Conservation (phyloP, 179 eudicot genomes). For the Gypsophila paniculata region DNA sequence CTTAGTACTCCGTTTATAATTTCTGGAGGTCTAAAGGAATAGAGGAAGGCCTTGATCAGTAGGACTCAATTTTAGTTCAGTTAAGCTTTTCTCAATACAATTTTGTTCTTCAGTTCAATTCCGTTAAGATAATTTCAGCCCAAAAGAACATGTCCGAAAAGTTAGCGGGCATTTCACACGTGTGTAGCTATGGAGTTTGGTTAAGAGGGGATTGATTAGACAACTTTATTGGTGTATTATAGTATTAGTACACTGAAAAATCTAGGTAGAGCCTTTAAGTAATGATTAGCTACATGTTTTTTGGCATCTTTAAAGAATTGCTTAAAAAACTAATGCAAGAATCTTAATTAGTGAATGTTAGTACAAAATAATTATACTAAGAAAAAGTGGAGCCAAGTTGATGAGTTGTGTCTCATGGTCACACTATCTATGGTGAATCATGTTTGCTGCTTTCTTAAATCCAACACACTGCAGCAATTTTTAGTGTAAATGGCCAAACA, state of each 20-base stretch:
- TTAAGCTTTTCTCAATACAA: too few relatives aligned
- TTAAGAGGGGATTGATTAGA: constrained; percentile 15
- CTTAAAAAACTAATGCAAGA: constrained; percentile 21
- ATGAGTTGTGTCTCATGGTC: constrained; percentile 25
- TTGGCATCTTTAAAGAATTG: constrained; percentile 15
- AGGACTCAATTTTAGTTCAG: too few relatives aligned
- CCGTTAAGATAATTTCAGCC: too few relatives aligned
- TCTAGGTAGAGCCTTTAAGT: constrained; percentile 13
- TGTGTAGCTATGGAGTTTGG: not conserved
- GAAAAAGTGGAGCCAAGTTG: constrained; percentile 20
- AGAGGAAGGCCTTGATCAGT: too few relatives aligned
- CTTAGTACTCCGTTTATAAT: too few relatives aligned
- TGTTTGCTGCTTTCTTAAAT: constrained; percentile 12
- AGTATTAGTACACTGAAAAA: not conserved
- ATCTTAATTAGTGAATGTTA: constrained; percentile 22
- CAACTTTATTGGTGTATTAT: constrained; percentile 19
- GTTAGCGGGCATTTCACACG: not conserved
- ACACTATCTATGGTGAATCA: constrained; percentile 28
- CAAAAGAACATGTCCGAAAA: not conserved
- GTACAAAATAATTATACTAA: constrained; percentile 13
- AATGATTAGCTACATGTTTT: constrained; percentile 24
- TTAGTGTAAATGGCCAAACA: constrained; percentile 14
- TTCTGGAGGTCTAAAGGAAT: not conserved
- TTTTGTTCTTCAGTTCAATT: too few relatives aligned
- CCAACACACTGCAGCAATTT: constrained; percentile 17